Evolutionary conservation across 2,329 filamentous ascomycete genomes (phyloP).

Genomic region (Juglanconis oblonga): DNA sequence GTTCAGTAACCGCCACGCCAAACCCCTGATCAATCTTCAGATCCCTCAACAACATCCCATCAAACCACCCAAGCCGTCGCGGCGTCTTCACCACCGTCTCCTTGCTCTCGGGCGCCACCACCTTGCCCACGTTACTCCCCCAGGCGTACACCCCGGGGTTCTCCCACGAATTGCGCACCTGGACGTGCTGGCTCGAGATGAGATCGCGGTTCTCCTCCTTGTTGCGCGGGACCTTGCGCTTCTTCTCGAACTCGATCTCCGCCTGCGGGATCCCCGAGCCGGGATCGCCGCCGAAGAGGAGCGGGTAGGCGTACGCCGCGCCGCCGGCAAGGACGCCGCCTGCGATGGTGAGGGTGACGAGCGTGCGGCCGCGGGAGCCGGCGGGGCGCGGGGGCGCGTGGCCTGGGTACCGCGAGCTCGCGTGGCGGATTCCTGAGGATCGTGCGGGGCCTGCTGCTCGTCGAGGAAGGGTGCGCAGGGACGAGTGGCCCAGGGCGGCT

Average conservation of each 20-base stretch:
- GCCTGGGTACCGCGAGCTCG: conserved; percentile 3
- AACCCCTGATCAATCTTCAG: conserved; percentile 80
- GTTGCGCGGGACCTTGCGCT: conserved; percentile 53
- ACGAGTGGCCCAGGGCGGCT: conserved; percentile 5
- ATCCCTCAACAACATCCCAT: conserved; percentile 79
- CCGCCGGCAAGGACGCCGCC: conserved; percentile 1
- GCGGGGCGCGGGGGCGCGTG: conserved; percentile 1
- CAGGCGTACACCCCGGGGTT: conserved; percentile 90
- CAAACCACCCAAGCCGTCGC: conserved; percentile 74
- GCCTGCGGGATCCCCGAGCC: conserved; percentile 35
- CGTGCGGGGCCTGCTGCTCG: background rate
- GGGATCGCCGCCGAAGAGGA: conserved; percentile 15
- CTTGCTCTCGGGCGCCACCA: conserved; percentile 80
- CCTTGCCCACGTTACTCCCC: conserved; percentile 82
- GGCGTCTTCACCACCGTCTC: conserved; percentile 79
- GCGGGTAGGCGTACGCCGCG: conserved; percentile 15
- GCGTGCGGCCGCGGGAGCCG: background rate
- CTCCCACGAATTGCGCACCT: conserved; percentile 78
- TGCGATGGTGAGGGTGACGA: conserved; percentile 2
- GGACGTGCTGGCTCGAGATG: conserved; percentile 81
- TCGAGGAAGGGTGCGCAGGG: background rate
- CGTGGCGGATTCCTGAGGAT: conserved; percentile 3
- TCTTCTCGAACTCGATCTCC: conserved; percentile 66
- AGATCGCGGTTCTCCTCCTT: conserved; percentile 72
- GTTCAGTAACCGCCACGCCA: conserved; percentile 82